Evolutionary conservation across 2,329 filamentous ascomycete species (phyloP), one percentile per base, ranked within the genome.

Genomic region (Fusarium tricinctum): DNA sequence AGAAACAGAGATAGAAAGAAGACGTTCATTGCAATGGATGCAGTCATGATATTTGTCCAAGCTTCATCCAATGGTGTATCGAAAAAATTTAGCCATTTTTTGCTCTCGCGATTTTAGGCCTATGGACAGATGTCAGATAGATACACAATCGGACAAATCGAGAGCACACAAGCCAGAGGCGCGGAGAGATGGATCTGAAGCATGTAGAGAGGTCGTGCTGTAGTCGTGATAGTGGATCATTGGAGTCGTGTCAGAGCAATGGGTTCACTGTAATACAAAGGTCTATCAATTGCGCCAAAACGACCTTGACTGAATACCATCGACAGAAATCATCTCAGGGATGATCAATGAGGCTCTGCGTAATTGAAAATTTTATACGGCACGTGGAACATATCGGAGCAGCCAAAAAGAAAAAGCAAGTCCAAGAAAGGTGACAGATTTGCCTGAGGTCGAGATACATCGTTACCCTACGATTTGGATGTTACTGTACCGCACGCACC

Each of bases 351-450:
- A 70, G 66, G 66, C 66, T 69, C 66, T 69, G 48, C 53, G 45
- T 47, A 38, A 47, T 35, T 61, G 32, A 46, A 55, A 57, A 60
- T 35, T 57, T 55, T 20, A 44, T 14, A 66, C 14, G 67, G 66
- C 66, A 68, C 58, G 53, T 56, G 60, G 55, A 69, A 58, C 42
- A 60, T 47, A 43, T 53, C 23, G 19, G 68, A 69, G 49, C 57
- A 55, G 44, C 52, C 57, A 55, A 30, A 58, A 61, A 32, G 39
- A 67, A 68, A 73, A 73, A 64, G 63, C 62, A 72, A 73, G 49
- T 58, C 55, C 70, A 66, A 69, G 63, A 62, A 69, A 56, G 61
- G 66, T 62, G 58, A 61, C 62, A 69, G 47, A 57, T 53, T 32
- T n/a, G 8, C 42, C 22, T 19, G 58, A 58, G 32, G 66, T 73